phyloP scores from a whole-genome alignment of 2,329 filamentous ascomycete genomes.

The Akanthomyces uredinophilus region DNA sequence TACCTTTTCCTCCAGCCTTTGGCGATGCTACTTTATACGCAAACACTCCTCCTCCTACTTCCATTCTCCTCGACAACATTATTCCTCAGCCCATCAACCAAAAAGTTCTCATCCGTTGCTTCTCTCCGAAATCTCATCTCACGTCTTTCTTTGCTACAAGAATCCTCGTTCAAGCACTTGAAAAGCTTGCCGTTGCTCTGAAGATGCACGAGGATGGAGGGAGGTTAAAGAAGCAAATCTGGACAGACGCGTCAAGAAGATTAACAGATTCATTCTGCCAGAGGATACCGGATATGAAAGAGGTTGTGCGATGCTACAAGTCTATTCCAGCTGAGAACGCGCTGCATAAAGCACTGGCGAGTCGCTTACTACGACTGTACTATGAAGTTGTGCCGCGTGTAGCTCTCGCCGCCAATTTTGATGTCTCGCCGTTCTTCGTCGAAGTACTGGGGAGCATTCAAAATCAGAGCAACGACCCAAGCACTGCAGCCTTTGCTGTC shows the following conservation, averaged over 20 bases:
- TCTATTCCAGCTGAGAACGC: conserved; percentile 62
- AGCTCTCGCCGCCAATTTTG: conserved; percentile 79
- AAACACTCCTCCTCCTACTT: conserved; percentile 70
- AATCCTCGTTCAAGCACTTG: conserved; percentile 70
- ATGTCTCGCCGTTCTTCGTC: conserved; percentile 73
- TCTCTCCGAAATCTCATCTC: conserved; percentile 72
- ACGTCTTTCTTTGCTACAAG: conserved; percentile 80
- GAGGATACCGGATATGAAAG: conserved; percentile 75
- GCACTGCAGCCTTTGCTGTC: conserved; percentile 51
- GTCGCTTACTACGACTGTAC: conserved; percentile 75
- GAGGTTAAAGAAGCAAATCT: conserved; percentile 41
- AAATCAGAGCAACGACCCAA: conserved; percentile 43
- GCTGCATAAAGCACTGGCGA: conserved; percentile 72
- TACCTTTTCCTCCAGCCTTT: conserved; percentile 68
- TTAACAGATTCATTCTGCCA: conserved; percentile 71
- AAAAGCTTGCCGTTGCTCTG: conserved; percentile 66
- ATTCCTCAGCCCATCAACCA: conserved; percentile 77
- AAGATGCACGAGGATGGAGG: conserved; percentile 51
- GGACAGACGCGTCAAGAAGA: conserved; percentile 63
- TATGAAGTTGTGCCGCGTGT: conserved; percentile 76
- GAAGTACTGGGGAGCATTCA: conserved; percentile 61
- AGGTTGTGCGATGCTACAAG: conserved; percentile 70
- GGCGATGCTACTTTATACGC: conserved; percentile 58
- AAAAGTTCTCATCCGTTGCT: conserved; percentile 71
- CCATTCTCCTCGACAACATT: conserved; percentile 77